phyloP scores from a whole-genome alignment of 2,329 filamentous ascomycete genomes.

The Epichloe glyceriae region DNA sequence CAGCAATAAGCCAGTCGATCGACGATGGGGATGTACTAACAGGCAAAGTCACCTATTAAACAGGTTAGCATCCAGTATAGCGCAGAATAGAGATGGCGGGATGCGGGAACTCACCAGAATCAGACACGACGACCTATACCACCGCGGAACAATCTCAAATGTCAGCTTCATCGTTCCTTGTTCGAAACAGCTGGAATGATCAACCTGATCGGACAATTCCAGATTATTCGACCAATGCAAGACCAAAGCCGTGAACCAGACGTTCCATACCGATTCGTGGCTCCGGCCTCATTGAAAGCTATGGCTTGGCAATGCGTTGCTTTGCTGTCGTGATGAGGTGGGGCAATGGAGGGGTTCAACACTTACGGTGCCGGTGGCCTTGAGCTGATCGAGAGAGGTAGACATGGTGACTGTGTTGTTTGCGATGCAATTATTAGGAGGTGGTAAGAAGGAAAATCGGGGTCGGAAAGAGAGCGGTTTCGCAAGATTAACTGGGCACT shows the following conservation, averaged over 20 bases:
- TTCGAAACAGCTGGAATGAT: background rate
- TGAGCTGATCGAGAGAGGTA: constrained; percentile 90
- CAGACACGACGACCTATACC: constrained; percentile 77
- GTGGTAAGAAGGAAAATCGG: background rate
- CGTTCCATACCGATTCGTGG: background rate
- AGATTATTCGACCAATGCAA: background rate
- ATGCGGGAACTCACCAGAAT: constrained; percentile 62
- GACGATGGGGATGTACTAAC: constrained; percentile 35
- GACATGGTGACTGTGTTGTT: constrained; percentile 44
- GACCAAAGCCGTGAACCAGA: background rate
- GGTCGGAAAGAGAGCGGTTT: background rate
- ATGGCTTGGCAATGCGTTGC: background rate
- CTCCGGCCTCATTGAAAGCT: constrained; percentile 2
- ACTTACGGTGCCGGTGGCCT: constrained; percentile 91
- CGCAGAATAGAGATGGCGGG: constrained; percentile 1
- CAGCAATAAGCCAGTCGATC: background rate
- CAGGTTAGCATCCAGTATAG: constrained; percentile 16
- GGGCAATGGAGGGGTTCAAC: constrained; percentile 17
- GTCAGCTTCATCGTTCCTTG: constrained; percentile 12
- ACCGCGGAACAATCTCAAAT: constrained; percentile 8
- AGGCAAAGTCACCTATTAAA: constrained; percentile 58
- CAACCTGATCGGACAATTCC: background rate
- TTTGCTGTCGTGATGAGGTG: constrained; percentile 11
- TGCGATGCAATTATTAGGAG: background rate
- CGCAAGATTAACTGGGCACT: background rate